These are phyloP conservation scores for Austroboletus rostrupii DNA, from an alignment of 1,284 basidiomycete species.

Conservation along the genomic window DNA sequence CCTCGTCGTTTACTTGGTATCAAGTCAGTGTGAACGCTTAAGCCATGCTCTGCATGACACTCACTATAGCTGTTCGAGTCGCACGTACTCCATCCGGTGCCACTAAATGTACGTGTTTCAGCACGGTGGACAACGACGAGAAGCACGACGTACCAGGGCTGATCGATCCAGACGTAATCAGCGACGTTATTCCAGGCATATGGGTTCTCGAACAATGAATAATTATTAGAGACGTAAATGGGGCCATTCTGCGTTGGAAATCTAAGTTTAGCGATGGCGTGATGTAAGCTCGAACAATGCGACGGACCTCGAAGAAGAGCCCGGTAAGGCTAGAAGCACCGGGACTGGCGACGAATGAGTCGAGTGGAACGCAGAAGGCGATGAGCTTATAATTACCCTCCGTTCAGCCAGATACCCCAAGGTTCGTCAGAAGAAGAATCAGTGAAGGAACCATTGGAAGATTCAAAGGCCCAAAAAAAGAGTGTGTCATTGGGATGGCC, in stretches of 20 bases:
- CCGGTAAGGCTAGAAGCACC: slow-evolving; percentile 68
- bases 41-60: slow-evolving; percentile 14
- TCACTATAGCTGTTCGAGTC: slow-evolving; percentile 56
- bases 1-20: slow-evolving; percentile 53
- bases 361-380: background rate
- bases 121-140: background rate
- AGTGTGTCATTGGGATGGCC: slow-evolving; percentile 68
- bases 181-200: slow-evolving; percentile 58
- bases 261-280: background rate
- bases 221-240: slow-evolving; percentile 49
- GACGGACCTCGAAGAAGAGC: slow-evolving; percentile 56
- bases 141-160: slow-evolving; percentile 53
- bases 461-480: slow-evolving; percentile 72
- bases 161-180: slow-evolving; percentile 71
- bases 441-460: slow-evolving; percentile 56
- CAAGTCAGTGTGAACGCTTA: slow-evolving; percentile 1
- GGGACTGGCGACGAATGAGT: slow-evolving; percentile 39
- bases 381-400: slow-evolving; percentile 52
- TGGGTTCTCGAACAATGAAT: slow-evolving; percentile 45
- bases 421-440: slow-evolving; percentile 39
- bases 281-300: background rate
- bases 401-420: slow-evolving; percentile 76
- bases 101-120: slow-evolving; percentile 33
- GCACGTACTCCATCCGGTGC: slow-evolving; percentile 62
- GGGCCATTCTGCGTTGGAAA: slow-evolving; percentile 55